phyloP scores from a whole-genome alignment of 768 basidiomycete species.

The Boletus rubescentipes region DNA sequence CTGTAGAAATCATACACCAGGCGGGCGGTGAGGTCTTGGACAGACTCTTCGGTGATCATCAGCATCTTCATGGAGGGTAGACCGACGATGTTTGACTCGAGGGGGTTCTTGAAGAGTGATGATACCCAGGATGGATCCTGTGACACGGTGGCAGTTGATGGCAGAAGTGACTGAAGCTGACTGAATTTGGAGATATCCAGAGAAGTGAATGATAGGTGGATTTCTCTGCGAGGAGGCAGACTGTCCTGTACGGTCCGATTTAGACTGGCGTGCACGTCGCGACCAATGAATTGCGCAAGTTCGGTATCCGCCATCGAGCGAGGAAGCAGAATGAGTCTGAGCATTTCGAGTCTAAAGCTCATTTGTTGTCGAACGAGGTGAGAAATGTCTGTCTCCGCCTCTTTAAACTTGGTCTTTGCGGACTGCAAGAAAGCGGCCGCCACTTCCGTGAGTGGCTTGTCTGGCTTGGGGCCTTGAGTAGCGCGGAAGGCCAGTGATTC shows the following conservation, averaged over 20 bases:
- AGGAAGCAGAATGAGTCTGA: constrained; percentile 76
- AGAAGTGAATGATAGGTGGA: constrained; percentile 71
- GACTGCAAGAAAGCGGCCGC: constrained; percentile 81
- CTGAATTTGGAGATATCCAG: constrained; percentile 73
- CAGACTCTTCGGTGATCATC: constrained; percentile 69
- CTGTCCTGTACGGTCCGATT: constrained; percentile 58
- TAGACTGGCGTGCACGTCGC: constrained; percentile 66
- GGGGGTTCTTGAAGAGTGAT: constrained; percentile 55
- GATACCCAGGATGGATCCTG: constrained; percentile 61
- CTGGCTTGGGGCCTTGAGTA: constrained; percentile 69
- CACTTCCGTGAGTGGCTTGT: constrained; percentile 81
- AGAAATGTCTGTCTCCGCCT: constrained; percentile 57
- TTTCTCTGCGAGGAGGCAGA: constrained; percentile 55
- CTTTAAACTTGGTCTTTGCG: constrained; percentile 68
- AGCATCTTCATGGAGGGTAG: constrained; percentile 80
- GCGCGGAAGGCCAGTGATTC: constrained; percentile 78
- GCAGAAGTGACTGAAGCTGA: constrained; percentile 53
- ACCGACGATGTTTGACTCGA: constrained; percentile 75
- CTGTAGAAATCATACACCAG: constrained; percentile 74
- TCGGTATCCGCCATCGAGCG: constrained; percentile 77
- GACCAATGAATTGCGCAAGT: constrained; percentile 71
- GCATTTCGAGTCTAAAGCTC: constrained; percentile 60
- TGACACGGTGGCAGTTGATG: constrained; percentile 36
- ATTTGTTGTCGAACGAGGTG: constrained; percentile 72
- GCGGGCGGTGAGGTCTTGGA: constrained; percentile 38